Percentiles rank a stretch among this genome's conserved stretches.
Conservation (phyloP, 179 eudicot genomes). For the Patellifolia procumbens region DNA sequence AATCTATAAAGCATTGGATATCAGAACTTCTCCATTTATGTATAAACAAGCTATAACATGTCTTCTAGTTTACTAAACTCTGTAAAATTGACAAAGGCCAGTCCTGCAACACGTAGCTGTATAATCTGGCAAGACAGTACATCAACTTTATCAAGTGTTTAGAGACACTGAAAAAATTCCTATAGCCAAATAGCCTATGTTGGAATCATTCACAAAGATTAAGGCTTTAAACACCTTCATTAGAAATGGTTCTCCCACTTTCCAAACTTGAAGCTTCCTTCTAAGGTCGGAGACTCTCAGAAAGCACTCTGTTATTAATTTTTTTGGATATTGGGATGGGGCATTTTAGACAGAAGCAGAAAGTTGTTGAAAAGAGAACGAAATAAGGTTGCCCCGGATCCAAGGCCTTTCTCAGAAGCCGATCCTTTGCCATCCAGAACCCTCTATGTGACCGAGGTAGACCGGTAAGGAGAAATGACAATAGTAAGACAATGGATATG, state of each 20-base stretch:
- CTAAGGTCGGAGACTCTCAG: background rate
- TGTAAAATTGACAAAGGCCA: too few relatives aligned
- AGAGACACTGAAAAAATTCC: background rate
- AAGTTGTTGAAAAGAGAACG: background rate
- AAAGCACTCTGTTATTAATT: background rate
- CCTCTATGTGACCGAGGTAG: background rate
- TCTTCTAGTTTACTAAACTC: too few relatives aligned
- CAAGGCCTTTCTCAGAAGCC: background rate
- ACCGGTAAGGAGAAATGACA: background rate
- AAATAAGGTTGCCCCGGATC: background rate
- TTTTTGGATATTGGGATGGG: background rate
- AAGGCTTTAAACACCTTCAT: background rate
- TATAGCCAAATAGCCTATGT: background rate
- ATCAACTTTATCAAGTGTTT: too few relatives aligned
- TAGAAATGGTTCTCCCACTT: background rate
- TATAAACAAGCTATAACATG: too few relatives aligned
- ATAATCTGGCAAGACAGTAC: too few relatives aligned
- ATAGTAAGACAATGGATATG: background rate
- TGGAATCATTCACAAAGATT: background rate
- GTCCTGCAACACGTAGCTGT: too few relatives aligned
- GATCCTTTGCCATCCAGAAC: background rate
- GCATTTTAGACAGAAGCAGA: background rate
- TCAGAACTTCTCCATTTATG: too few relatives aligned
- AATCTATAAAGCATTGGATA: too few relatives aligned
- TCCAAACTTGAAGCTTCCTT: background rate